Evolutionary conservation across 805 yeast species (phyloP).

Genomic region (Candida chilensis): DNA sequence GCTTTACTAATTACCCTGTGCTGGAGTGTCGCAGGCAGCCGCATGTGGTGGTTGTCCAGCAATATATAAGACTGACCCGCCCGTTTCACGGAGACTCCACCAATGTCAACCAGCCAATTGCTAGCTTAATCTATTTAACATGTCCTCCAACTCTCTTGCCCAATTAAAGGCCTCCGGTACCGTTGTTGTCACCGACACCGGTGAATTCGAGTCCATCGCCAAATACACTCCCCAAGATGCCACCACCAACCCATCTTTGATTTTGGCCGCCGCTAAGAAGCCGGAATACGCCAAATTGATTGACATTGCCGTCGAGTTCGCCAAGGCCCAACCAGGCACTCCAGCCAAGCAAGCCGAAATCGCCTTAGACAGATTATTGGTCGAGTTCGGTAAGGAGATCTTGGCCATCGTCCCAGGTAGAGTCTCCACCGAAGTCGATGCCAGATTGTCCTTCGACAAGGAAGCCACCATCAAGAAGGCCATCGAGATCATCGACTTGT

Average conservation of each 20-base stretch:
- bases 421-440: conserved; percentile 98
- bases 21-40: too few relatives aligned
- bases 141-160: conserved; percentile 64
- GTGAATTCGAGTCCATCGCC: conserved; percentile 97
- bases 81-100: too few relatives aligned
- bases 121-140: too few relatives aligned
- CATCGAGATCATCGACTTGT: conserved; percentile 76
- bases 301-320: conserved; percentile 85
- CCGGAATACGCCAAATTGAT: conserved; percentile 82
- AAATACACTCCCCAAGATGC: conserved; percentile 99
- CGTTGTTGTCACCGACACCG: conserved; percentile 95
- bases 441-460: conserved; percentile 93
- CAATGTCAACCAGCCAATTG: too few relatives aligned
- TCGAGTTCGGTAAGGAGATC: conserved; percentile 93
- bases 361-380: conserved; percentile 88
- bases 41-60: too few relatives aligned
- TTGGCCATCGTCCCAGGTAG: conserved; percentile 95
- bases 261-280: conserved; percentile 91
- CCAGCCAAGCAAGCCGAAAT: conserved; percentile 63
- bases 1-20: too few relatives aligned
- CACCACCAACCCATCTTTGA: conserved; percentile 96
- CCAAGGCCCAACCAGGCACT: conserved; percentile 51
- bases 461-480: conserved; percentile 94
- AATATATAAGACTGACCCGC: too few relatives aligned
- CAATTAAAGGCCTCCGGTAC: conserved; percentile 94